Base-by-base conservation (phyloP, 192 early-diverging fungal species). In the Coemansia sp. region DNA sequence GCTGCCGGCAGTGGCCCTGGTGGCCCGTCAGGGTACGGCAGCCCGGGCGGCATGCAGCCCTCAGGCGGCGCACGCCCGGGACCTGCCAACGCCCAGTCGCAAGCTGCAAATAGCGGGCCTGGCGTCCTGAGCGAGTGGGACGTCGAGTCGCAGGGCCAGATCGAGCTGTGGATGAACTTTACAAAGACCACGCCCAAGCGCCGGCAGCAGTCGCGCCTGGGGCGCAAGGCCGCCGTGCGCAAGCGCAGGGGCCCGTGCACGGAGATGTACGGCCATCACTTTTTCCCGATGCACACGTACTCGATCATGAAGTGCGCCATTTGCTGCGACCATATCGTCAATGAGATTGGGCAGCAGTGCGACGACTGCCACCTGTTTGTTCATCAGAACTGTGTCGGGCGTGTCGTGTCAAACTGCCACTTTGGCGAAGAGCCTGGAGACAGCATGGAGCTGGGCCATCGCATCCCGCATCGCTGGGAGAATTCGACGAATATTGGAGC, bases 241-340 rank as follows among this genome's bases (percentile, higher is more conserved):
- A 84, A 86, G 64, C 72, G 79, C 54, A 79, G 90, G 50, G 93
- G 92, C 48, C 80, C 88, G 14, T 81, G 89, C 25, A 84, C 80
- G 12, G 91, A 92, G 39, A 80, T 87, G 73, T 90, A 87, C 43
- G 94, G 96, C 4, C 96, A 99, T 60, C 86, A 94, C 60, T 97
- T 99, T 70, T 85, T 83, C 46, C 77, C 86, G 23, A 80, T 87
- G 47, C 84, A 85, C 41, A 94, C 91, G 31, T 96, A 96, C 73
- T 90, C 94, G 51, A 92, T 98, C 55, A 94, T 98, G 92, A 91
- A 89, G 67, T 99, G 96, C 68, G 93, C 94, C 5, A 64, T 92
- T 7, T 99, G 96, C 71, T 78, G 81, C 34, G 96, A 97, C 52
- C 93, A 97, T 58, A 80, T 99, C 33, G 86, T 92, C 16, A 91